These are phyloP conservation scores for Erigeron philadelphicus DNA, from an alignment of 140 eudicot genomes.

Conservation along the genomic window DNA sequence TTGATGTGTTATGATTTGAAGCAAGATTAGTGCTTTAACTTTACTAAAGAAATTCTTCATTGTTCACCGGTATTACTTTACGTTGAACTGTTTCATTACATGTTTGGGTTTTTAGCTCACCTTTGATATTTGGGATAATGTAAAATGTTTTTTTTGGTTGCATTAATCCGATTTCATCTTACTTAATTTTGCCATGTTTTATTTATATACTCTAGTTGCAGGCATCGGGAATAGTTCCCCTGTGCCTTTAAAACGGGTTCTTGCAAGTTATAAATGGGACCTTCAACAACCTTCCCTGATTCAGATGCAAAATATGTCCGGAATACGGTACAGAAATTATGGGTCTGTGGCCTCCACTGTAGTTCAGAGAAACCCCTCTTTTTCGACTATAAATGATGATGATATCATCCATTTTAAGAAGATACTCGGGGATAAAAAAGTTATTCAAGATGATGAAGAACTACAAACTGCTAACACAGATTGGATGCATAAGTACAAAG, in stretches of 20 bases:
- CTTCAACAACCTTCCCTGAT: slow-evolving; percentile 15
- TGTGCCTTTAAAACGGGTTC: slow-evolving; percentile 23
- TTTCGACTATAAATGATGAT: slow-evolving; percentile 56
- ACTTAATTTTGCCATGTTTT: neutral
- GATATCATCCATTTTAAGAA: slow-evolving; percentile 67
- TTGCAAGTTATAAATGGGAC: slow-evolving; percentile 19
- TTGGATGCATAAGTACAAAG: slow-evolving; percentile 90
- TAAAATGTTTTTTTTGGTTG: neutral
- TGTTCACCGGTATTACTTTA: no score
- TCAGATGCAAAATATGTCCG: slow-evolving; percentile 23
- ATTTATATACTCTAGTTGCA: slow-evolving; percentile 24
- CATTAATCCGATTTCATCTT: neutral
- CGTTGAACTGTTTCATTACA: no score
- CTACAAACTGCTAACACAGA: slow-evolving; percentile 74
- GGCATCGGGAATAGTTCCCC: slow-evolving; percentile 24
- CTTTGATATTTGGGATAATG: neutral
- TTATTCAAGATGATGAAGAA: slow-evolving; percentile 72
- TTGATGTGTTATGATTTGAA: neutral
- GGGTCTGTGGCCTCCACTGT: slow-evolving; percentile 42
- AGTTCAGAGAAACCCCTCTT: slow-evolving; percentile 48
- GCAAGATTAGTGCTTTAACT: no score
- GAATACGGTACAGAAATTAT: slow-evolving; percentile 38
- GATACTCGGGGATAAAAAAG: slow-evolving; percentile 65
- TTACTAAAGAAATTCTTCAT: no score
- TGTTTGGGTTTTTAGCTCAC: neutral